These are phyloP conservation scores for Benincasa hispida DNA, from an alignment of 306 rosid species.

Conservation along the genomic window DNA sequence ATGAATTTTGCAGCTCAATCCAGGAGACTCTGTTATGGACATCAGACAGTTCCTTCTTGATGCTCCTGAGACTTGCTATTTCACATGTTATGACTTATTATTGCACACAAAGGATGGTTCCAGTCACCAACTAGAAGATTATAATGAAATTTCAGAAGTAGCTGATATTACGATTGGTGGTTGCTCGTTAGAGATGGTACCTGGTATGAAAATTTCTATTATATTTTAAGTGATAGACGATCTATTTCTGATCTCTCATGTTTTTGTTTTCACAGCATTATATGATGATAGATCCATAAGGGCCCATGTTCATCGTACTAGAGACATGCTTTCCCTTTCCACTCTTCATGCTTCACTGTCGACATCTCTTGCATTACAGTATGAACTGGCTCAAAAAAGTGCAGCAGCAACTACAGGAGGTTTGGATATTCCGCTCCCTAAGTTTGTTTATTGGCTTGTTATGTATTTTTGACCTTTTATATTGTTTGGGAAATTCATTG, in stretches of 20 bases:
- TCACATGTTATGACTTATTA: slow-evolving; percentile 88
- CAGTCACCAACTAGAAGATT: slow-evolving; percentile 75
- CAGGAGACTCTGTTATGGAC: slow-evolving; percentile 97
- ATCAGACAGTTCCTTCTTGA: slow-evolving; percentile 93
- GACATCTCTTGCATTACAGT: slow-evolving; percentile 90
- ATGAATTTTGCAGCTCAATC: slow-evolving; percentile 59
- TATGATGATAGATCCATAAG: slow-evolving; percentile 97
- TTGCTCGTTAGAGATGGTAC: slow-evolving; percentile 96
- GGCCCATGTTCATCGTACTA: slow-evolving; percentile 92
- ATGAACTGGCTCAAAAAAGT: slow-evolving; percentile 59
- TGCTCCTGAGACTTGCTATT: slow-evolving; percentile 95
- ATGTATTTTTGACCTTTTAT: slow-evolving; percentile 1
- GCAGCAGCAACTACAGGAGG: slow-evolving; percentile 60
- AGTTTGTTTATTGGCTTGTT: not conserved
- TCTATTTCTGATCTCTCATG: slow-evolving; percentile 20
- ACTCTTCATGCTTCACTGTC: slow-evolving; percentile 83
- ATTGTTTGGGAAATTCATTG: not conserved
- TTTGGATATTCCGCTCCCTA: slow-evolving; percentile 13
- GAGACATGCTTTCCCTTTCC: slow-evolving; percentile 89
- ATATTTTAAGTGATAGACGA: not conserved
- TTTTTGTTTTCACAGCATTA: slow-evolving; percentile 50
- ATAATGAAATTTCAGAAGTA: slow-evolving; percentile 91
- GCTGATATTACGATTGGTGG: slow-evolving; percentile 96
- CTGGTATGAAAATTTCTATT: slow-evolving; percentile 36
- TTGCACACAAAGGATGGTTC: slow-evolving; percentile 82